Percentiles rank a stretch among this genome's conserved stretches.
Conservation (phyloP, 2,329 filamentous ascomycete species). For the Phialophora chinensis region DNA sequence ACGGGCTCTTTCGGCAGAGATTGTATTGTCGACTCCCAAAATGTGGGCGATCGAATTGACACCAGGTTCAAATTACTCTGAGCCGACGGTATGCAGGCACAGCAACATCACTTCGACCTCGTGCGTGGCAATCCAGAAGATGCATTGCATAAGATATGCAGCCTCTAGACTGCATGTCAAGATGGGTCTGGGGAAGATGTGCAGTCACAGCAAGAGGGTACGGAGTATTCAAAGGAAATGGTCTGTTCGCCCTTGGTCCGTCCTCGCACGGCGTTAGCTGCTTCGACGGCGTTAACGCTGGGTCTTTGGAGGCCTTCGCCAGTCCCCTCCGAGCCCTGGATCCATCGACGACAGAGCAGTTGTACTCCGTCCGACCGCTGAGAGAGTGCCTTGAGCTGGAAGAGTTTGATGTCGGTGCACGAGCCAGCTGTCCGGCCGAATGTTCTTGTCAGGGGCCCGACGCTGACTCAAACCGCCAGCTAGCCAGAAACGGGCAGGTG, state of each 20-base stretch:
- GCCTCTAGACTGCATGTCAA: too few species aligned
- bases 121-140: background rate
- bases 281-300: background rate
- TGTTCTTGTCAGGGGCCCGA: background rate
- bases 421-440: background rate
- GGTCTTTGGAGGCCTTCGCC: background rate
- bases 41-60: background rate
- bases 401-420: background rate
- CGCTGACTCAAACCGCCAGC: background rate
- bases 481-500: background rate
- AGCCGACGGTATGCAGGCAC: background rate
- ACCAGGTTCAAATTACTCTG: background rate
- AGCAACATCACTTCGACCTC: background rate
- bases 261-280: background rate
- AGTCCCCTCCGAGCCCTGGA: background rate
- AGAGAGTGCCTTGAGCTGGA: background rate
- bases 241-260: background rate
- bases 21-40: background rate
- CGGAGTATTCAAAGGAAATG: background rate
- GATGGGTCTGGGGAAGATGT: background rate
- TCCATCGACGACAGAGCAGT: background rate
- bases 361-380: background rate
- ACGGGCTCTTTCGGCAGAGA: background rate
- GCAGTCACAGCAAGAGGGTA: background rate
- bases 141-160: background rate